Conservation (phyloP, 2,329 filamentous ascomycete genomes). For the Aureobasidium mangrovei region DNA sequence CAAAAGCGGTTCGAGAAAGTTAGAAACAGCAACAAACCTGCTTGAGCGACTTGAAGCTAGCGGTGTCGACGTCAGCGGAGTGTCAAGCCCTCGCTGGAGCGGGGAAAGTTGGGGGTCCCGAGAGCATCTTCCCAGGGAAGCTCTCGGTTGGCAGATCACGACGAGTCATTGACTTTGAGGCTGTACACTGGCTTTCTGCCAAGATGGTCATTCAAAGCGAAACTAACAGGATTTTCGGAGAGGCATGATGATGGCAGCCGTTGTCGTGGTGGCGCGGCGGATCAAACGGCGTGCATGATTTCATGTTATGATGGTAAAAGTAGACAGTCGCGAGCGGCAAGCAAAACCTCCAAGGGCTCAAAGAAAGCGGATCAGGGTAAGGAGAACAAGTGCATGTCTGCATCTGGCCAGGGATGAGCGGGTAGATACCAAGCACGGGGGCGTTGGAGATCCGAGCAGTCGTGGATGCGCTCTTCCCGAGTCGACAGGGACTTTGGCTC, state of each 20-base stretch:
- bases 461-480: no score
- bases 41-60: not conserved
- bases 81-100: no score
- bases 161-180: not conserved
- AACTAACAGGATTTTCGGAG: no score
- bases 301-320: not conserved
- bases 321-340: not conserved
- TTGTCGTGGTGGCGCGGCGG: no score
- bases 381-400: not conserved
- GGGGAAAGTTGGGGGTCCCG: not conserved
- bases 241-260: no score
- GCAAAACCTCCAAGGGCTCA: not conserved
- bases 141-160: not conserved
- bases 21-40: slow-evolving; percentile 2
- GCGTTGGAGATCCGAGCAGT: not conserved
- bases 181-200: not conserved
- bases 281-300: no score
- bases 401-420: not conserved
- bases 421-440: not conserved
- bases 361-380: not conserved
- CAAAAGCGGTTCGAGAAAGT: not conserved
- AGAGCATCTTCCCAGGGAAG: no score
- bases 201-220: not conserved
- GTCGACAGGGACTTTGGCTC: no score
- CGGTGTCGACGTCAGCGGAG: not conserved